Evolutionary conservation across 2,329 filamentous ascomycete species (phyloP).

Genomic region (Fusarium sp.): DNA sequence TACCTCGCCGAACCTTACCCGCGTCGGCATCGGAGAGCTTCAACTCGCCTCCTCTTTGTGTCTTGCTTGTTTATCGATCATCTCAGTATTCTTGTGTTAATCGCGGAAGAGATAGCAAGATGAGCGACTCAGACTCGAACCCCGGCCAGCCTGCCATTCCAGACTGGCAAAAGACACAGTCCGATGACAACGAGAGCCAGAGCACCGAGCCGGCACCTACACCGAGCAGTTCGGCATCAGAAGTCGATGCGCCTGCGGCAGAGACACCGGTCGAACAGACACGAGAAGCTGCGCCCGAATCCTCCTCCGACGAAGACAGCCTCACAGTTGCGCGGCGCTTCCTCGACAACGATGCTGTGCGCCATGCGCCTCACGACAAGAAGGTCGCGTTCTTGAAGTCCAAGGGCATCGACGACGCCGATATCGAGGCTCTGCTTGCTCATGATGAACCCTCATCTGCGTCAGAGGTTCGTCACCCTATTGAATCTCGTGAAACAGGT

Average conservation of each 20-base stretch:
- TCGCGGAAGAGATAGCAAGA: conserved; percentile 18
- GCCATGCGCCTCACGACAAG: conserved; percentile 73
- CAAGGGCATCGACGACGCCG: conserved; percentile 75
- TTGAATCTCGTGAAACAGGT: neutral
- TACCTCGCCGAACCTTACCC: conserved; percentile 39
- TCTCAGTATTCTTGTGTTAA: neutral
- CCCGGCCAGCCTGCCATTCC: conserved; percentile 41
- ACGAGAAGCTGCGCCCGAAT: neutral
- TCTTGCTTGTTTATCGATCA: neutral
- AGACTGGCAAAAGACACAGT: conserved; percentile 45
- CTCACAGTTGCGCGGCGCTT: conserved; percentile 78
- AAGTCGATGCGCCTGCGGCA: conserved; percentile 24
- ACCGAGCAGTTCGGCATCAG: conserved; percentile 26
- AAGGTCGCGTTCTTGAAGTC: conserved; percentile 81
- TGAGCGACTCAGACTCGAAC: conserved; percentile 49
- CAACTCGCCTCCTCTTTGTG: neutral
- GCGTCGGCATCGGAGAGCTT: conserved; percentile 25
- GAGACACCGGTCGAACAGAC: conserved; percentile 6
- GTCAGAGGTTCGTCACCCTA: conserved; percentile 25
- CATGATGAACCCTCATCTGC: conserved; percentile 32
- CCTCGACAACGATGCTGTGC: conserved; percentile 78
- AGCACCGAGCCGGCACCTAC: conserved; percentile 30
- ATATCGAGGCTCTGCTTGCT: conserved; percentile 75
- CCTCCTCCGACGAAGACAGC: conserved; percentile 34
- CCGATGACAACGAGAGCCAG: conserved; percentile 28